A percentile compares a stretch with the other conserved stretches of the same genome.
Evolutionary conservation across 306 rosid genomes (phyloP).

Genomic region (Casuarina glauca): DNA sequence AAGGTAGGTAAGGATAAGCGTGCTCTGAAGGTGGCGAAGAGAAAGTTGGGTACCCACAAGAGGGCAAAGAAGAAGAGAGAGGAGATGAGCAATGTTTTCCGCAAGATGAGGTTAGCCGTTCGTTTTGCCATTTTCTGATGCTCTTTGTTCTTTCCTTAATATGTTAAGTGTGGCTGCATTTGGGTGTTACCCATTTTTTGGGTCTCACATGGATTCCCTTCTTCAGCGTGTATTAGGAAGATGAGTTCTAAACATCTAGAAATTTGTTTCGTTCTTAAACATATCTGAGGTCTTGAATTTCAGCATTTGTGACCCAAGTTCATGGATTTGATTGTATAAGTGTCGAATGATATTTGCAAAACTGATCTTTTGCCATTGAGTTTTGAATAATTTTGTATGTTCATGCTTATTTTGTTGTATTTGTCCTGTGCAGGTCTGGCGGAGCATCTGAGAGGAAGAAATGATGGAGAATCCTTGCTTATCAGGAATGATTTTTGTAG

Average conservation of each 20-base stretch:
- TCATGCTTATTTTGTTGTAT: neutral
- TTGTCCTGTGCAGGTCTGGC: neutral
- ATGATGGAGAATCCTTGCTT: neutral
- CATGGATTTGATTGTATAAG: neutral
- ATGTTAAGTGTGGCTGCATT: neutral
- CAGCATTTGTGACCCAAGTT: neutral
- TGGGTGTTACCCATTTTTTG: neutral
- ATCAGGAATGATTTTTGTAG: too few relatives aligned
- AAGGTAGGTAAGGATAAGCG: too few relatives aligned
- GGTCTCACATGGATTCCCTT: neutral
- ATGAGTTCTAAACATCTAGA: too few relatives aligned
- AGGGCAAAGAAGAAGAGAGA: neutral
- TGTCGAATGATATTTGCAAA: neutral
- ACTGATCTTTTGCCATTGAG: neutral
- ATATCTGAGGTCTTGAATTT: neutral
- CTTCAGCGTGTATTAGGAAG: neutral
- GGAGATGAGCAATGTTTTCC: neutral
- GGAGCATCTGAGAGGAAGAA: neutral
- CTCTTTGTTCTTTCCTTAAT: neutral
- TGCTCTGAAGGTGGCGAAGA: too few relatives aligned
- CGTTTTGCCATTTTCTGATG: too few relatives aligned
- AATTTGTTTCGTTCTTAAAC: too few relatives aligned
- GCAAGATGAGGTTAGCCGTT: neutral
- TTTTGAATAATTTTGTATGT: neutral
- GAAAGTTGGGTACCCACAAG: too few relatives aligned